Conservation (phyloP, 2,329 filamentous ascomycete species). For the Colletotrichum graminicola region DNA sequence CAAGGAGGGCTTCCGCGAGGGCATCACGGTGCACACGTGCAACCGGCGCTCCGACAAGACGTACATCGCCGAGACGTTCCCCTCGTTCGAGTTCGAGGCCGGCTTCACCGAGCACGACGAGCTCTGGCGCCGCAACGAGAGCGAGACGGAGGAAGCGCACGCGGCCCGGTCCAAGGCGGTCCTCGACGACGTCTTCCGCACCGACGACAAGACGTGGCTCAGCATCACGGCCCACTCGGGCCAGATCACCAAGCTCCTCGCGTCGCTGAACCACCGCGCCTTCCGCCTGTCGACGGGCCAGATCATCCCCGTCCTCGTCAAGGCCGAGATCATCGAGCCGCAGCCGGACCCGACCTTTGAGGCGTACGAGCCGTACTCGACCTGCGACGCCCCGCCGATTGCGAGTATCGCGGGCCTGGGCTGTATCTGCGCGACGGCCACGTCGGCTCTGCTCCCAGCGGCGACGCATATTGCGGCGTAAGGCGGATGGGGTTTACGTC, state of each 20-base stretch:
- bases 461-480: conserved; percentile 27
- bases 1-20: conserved; percentile 76
- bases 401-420: conserved; percentile 57
- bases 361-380: conserved; percentile 56
- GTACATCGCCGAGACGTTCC: conserved; percentile 65
- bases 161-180: conserved; percentile 61
- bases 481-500: conserved; percentile 40
- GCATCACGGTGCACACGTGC: conserved; percentile 76
- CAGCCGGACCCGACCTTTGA: conserved; percentile 49
- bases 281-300: conserved; percentile 76
- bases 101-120: conserved; percentile 70
- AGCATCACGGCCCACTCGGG: conserved; percentile 72
- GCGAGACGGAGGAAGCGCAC: conserved; percentile 62
- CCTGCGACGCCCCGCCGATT: conserved; percentile 59
- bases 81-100: conserved; percentile 67
- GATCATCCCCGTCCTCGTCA: conserved; percentile 76
- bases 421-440: conserved; percentile 55
- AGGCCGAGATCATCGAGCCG: conserved; percentile 61
- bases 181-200: conserved; percentile 68
- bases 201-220: conserved; percentile 66
- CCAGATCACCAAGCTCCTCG: conserved; percentile 64
- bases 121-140: conserved; percentile 58
- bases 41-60: conserved; percentile 70
- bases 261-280: conserved; percentile 69
- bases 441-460: conserved; percentile 32